Conservation (phyloP, 768 basidiomycete genomes). For the Leccinum uliginosum region DNA sequence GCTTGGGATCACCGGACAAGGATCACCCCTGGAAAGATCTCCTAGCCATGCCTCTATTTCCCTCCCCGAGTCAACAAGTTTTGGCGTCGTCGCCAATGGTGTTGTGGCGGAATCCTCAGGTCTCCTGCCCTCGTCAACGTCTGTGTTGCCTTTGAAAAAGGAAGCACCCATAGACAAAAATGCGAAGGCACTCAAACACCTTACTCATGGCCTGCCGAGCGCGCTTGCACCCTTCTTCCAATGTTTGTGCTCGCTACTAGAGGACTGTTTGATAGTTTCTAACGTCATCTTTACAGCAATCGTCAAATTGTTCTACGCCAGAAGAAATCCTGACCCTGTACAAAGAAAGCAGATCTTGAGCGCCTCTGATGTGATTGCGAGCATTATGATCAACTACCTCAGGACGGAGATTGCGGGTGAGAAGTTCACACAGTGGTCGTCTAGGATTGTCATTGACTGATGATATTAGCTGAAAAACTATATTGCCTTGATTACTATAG, state of each 20-base stretch:
- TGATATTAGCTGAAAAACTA: conserved; percentile 35
- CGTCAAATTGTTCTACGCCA: conserved; percentile 80
- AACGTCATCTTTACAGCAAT: conserved; percentile 48
- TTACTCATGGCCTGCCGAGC: conserved; percentile 73
- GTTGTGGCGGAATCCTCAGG: conserved; percentile 23
- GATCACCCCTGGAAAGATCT: conserved; percentile 47
- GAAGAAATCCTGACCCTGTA: conserved; percentile 67
- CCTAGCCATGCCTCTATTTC: conserved; percentile 41
- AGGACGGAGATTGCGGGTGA: conserved; percentile 49
- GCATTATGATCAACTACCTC: conserved; percentile 70
- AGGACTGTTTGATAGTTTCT: conserved; percentile 3
- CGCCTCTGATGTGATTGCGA: conserved; percentile 65
- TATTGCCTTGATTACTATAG: conserved; percentile 48
- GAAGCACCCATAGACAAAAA: conserved; percentile 57
- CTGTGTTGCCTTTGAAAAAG: conserved; percentile 32
- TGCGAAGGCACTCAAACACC: conserved; percentile 70
- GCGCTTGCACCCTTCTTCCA: conserved; percentile 82
- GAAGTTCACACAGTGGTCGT: conserved; percentile 23
- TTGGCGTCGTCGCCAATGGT: conserved; percentile 30
- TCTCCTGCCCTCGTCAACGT: conserved; percentile 16
- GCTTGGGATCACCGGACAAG: conserved; percentile 37
- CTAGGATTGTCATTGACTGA: conserved; percentile 7
- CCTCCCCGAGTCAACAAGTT: conserved; percentile 36
- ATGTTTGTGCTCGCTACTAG: conserved; percentile 43
- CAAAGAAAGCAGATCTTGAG: conserved; percentile 77